Evolutionary conservation across 139 green algal genomes (phyloP).

Genomic region (Pleodorina starrii): DNA sequence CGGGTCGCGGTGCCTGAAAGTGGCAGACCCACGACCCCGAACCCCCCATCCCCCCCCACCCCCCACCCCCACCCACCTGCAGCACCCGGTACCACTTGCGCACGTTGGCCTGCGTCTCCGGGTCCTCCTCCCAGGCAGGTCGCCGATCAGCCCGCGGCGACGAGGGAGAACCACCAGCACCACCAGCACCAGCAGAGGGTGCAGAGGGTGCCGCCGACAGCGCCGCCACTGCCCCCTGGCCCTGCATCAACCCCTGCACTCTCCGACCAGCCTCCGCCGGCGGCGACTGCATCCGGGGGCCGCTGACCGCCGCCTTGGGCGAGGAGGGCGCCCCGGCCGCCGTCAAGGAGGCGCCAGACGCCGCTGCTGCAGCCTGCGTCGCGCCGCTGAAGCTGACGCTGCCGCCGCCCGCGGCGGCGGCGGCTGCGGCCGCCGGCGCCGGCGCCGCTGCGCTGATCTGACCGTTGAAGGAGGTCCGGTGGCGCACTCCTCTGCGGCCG

Average conservation of each 20-base stretch:
- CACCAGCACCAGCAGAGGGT: background rate
- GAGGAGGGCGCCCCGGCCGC: background rate
- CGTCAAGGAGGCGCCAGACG: background rate
- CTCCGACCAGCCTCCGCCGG: background rate
- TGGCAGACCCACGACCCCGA: background rate
- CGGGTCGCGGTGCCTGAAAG: too few species aligned
- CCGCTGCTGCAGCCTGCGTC: background rate
- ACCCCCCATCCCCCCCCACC: background rate
- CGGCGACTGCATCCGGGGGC: background rate
- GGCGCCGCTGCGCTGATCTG: background rate
- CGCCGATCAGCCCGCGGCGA: too few species aligned
- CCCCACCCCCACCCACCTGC: background rate
- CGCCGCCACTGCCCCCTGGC: too few species aligned
- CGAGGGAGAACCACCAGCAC: too few species aligned
- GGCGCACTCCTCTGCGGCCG: background rate
- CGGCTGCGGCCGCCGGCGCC: background rate
- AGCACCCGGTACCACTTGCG: constrained; percentile 9
- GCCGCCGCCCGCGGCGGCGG: background rate
- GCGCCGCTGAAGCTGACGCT: background rate
- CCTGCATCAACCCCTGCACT: too few species aligned
- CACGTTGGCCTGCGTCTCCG: constrained; percentile 27
- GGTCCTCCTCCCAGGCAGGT: background rate
- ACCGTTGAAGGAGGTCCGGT: background rate
- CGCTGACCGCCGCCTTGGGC: too few species aligned
- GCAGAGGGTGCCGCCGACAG: too few species aligned